These are phyloP conservation scores for Fusarium annulatum DNA, from an alignment of 2,329 filamentous ascomycete genomes.

Conservation along the genomic window DNA sequence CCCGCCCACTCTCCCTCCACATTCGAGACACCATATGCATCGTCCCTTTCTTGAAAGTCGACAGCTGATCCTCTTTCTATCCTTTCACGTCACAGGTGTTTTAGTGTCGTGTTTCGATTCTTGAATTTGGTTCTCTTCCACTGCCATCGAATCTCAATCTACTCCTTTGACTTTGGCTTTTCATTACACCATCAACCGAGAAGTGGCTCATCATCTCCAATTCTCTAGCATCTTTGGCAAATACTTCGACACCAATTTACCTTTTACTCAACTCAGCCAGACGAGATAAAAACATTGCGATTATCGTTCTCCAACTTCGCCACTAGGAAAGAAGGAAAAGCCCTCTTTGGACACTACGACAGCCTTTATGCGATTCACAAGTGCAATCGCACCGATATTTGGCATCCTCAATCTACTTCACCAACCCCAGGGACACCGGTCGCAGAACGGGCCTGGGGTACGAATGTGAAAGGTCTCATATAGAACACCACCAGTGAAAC, in stretches of 20 bases:
- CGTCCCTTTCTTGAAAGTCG: constrained; percentile 42
- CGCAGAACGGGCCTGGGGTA: constrained; percentile 45
- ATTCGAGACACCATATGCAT: constrained; percentile 50
- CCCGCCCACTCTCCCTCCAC: constrained; percentile 42
- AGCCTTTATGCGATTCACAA: background rate
- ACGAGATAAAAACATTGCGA: constrained; percentile 12
- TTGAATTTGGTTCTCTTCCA: constrained; percentile 2
- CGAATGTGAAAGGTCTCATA: constrained; percentile 38
- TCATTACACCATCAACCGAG: background rate
- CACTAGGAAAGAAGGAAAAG: background rate
- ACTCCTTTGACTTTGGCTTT: background rate
- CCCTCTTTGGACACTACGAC: background rate
- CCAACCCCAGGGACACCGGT: constrained; percentile 44
- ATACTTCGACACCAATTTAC: background rate
- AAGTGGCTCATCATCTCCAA: background rate
- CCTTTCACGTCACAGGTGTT: constrained; percentile 37
- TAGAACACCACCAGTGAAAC: constrained; percentile 24
- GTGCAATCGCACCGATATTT: constrained; percentile 11
- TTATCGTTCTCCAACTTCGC: background rate
- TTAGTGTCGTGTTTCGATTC: constrained; percentile 32
- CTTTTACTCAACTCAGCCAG: constrained; percentile 1
- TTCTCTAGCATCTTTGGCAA: background rate
- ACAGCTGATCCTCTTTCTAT: constrained; percentile 40
- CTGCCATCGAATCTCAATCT: background rate
- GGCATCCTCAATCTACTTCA: constrained; percentile 24